phyloP scores from a whole-genome alignment of 148 eudicot species.

The Spergularia marina region DNA sequence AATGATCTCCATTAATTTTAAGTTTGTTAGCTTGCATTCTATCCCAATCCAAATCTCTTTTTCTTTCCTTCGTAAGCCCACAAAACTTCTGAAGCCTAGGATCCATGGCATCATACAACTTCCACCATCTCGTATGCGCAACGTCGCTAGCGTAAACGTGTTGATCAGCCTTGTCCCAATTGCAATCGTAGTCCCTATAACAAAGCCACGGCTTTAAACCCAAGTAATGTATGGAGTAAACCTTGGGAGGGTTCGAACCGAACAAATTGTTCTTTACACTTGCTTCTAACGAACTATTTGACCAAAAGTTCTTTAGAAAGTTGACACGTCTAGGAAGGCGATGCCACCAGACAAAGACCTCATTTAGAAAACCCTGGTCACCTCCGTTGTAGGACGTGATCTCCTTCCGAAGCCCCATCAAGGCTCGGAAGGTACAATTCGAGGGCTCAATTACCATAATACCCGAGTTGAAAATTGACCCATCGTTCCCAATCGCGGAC shows the following conservation, averaged over 20 bases:
- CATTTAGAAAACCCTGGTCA: conserved; percentile 88
- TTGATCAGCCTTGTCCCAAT: conserved; percentile 60
- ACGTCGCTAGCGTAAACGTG: conserved; percentile 77
- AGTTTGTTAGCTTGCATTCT: conserved; percentile 50
- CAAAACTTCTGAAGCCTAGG: conserved; percentile 52
- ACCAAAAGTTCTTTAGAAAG: conserved; percentile 87
- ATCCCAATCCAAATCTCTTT: conserved; percentile 64
- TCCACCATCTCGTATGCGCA: conserved; percentile 89
- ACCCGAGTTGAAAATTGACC: conserved; percentile 80
- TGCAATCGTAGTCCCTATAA: conserved; percentile 92
- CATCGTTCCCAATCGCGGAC: conserved; percentile 77
- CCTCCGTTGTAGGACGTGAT: conserved; percentile 89
- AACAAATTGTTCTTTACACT: conserved; percentile 64
- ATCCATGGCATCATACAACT: conserved; percentile 71
- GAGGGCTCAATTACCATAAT: conserved; percentile 95
- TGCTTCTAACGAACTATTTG: conserved; percentile 50
- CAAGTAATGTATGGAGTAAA: conserved; percentile 75
- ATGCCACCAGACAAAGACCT: conserved; percentile 97
- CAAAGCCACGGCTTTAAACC: conserved; percentile 94
- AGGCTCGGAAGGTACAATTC: conserved; percentile 63
- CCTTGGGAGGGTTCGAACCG: conserved; percentile 64
- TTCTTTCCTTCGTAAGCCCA: conserved; percentile 49
- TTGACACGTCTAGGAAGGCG: conserved; percentile 79
- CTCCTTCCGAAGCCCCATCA: conserved; percentile 55
- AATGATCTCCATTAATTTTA: conserved; percentile 47